Percentiles rank a stretch among this genome's conserved stretches.
These are phyloP conservation scores for Tephrocybe sp. DNA, from an alignment of 768 basidiomycete genomes.

Conservation along the genomic window DNA sequence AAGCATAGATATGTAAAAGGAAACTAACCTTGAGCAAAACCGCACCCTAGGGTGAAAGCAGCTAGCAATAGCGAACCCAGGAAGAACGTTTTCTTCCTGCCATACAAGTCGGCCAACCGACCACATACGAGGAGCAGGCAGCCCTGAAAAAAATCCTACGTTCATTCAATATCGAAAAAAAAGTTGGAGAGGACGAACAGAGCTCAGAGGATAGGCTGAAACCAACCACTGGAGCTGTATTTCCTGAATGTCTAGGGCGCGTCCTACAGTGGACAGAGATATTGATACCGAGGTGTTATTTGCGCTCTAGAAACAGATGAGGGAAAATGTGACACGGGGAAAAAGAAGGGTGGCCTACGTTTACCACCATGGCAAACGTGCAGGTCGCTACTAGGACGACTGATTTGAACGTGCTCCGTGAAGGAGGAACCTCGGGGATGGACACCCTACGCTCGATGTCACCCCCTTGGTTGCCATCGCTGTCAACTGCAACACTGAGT, in stretches of 20 bases:
- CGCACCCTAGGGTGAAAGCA: conserved; percentile 61
- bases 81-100: conserved; percentile 67
- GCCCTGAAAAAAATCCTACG: conserved; percentile 39
- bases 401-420: conserved; percentile 19
- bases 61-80: conserved; percentile 52
- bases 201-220: conserved; percentile 66
- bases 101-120: conserved; percentile 77
- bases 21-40: conserved; percentile 51
- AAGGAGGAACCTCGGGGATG: neutral
- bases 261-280: conserved; percentile 49
- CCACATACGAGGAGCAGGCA: conserved; percentile 78
- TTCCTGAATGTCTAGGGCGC: conserved; percentile 45
- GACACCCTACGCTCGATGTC: conserved; percentile 1
- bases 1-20: neutral
- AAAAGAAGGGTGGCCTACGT: conserved; percentile 12
- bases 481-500: conserved; percentile 8
- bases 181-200: conserved; percentile 33
- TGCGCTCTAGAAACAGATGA: conserved; percentile 26
- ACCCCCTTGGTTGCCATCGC: conserved; percentile 3
- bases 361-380: conserved; percentile 25
- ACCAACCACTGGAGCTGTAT: conserved; percentile 63
- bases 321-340: neutral
- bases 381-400: conserved; percentile 23
- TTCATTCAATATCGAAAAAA: conserved; percentile 1
- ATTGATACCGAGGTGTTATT: conserved; percentile 49